Evolutionary conservation across 495 filamentous ascomycete species (phyloP), one percentile per base, ranked within the genome.

Genomic region (Aspergillus sparsus): DNA sequence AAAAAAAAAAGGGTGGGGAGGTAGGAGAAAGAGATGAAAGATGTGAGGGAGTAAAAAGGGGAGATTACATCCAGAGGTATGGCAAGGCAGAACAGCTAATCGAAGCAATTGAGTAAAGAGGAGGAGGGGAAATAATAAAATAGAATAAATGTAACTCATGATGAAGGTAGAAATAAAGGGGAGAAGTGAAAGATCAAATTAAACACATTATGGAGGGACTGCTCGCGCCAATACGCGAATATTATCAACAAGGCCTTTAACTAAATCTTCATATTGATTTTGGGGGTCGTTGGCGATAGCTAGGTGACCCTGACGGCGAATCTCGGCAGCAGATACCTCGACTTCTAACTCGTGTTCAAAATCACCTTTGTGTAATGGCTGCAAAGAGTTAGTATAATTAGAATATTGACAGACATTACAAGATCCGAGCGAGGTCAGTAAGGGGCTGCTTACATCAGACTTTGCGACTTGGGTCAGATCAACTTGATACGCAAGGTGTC

Each of bases 261-360:
- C 82, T 10, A 96, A 66, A 7, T 89, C 82, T 44, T 86, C 79
- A 66, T 92, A 96, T 54, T 85, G 80, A 64, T 89, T 87, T 3
- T 62, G 64, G 3, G 81, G 81, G 61, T 89, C 76, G 1, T 77
- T 76, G 1, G 74, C 66, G 63, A 76, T 77, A 42, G 85, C 84
- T 47, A 85, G 74, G 13, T 79, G 75, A 4, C 90, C 90, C 58
- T 95, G 90, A 49, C 87, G 82, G 36, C 87, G 81, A 16, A 96
- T 66, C 45, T 84, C 83, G 6, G 74, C 77, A 0, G 86, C 83
- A 11, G 87, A 87, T 7, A 96, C 67, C 73, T 97, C 93, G 42
- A 97, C 80, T 67, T 97, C 93, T 8, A 96, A 82, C 69, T 97
- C 93, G 68, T 96, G 91, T 57, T 91, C 87, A 63, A 92, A 93